Percentiles rank a stretch among this genome's conserved stretches.
Conservation (phyloP, 1,284 basidiomycete species). For the Xerocomus nothofagi region DNA sequence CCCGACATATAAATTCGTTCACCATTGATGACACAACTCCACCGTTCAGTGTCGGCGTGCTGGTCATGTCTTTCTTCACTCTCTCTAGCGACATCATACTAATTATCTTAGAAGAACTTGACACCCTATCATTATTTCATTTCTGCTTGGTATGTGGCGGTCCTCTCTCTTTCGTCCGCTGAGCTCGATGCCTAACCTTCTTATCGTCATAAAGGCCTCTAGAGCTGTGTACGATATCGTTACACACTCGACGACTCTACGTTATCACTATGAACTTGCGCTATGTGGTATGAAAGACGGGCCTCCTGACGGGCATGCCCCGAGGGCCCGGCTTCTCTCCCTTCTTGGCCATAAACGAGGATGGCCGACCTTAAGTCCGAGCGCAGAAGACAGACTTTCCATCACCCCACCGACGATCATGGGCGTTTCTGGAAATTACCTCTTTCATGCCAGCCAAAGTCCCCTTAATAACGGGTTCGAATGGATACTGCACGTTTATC, state of each 20-base stretch:
- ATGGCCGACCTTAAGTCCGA: constrained; percentile 53
- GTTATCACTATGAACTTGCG: constrained; percentile 55
- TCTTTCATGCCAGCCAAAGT: constrained; percentile 51
- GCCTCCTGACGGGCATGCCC: constrained; percentile 38
- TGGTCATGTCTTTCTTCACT: constrained; percentile 43
- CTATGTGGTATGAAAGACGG: constrained; percentile 57
- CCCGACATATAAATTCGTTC: constrained; percentile 35
- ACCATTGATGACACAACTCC: constrained; percentile 8
- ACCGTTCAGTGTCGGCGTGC: constrained; percentile 32
- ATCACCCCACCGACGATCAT: constrained; percentile 45
- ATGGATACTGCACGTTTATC: constrained; percentile 48
- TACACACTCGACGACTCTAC: constrained; percentile 47
- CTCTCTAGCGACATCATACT: constrained; percentile 56
- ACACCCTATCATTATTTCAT: constrained; percentile 51
- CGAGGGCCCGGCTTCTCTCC: constrained; percentile 47
- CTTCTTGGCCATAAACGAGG: constrained; percentile 50
- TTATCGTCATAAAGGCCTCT: constrained; percentile 44
- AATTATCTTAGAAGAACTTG: constrained; percentile 51
- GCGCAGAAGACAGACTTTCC: constrained; percentile 47
- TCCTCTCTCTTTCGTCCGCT: not conserved
- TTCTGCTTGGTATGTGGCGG: constrained; percentile 46
- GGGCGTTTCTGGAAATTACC: constrained; percentile 50
- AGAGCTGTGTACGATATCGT: constrained; percentile 43
- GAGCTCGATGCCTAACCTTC: constrained; percentile 3
- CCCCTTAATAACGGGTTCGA: constrained; percentile 36